These are phyloP conservation scores for Rhodotorula diobovata DNA, from an alignment of 768 basidiomycete species.

Conservation along the genomic window DNA sequence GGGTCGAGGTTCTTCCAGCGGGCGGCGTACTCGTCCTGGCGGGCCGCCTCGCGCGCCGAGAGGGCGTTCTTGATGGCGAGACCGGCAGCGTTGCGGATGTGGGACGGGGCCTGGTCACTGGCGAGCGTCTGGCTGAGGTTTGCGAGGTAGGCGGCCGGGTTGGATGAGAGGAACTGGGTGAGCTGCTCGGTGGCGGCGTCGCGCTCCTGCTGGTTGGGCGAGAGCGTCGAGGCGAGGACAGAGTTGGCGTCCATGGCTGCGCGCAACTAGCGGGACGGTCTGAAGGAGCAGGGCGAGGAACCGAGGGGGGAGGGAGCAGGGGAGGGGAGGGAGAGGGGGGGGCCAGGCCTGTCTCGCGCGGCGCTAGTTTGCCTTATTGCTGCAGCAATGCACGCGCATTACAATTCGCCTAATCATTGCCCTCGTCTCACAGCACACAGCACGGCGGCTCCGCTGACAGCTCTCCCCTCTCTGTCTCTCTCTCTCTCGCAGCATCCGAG, in stretches of 20 bases:
- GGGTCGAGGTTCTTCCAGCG: conserved; percentile 72
- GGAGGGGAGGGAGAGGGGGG: too few species aligned
- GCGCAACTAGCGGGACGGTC: background rate
- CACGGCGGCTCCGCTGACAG: too few species aligned
- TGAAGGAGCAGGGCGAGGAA: background rate
- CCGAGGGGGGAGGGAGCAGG: too few species aligned
- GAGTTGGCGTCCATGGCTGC: conserved; percentile 76
- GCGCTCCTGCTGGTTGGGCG: conserved; percentile 53
- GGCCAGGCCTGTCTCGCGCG: too few species aligned
- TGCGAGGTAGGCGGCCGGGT: conserved; percentile 66
- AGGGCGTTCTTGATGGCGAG: conserved; percentile 94
- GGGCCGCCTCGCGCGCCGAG: conserved; percentile 79
- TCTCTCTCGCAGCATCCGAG: too few species aligned
- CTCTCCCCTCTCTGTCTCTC: too few species aligned
- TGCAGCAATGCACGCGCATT: too few species aligned
- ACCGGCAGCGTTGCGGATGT: conserved; percentile 91
- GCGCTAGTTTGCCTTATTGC: too few species aligned
- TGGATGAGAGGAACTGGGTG: conserved; percentile 27
- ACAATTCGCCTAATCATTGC: too few species aligned
- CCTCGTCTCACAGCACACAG: too few species aligned
- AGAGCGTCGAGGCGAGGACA: conserved; percentile 87
- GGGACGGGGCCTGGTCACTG: conserved; percentile 61
- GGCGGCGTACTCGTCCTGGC: conserved; percentile 68
- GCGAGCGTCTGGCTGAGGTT: conserved; percentile 81
- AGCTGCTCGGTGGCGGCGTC: conserved; percentile 26